These are phyloP conservation scores for Linnemannia hyalina DNA, from an alignment of 192 early-diverging fungal genomes.

Conservation along the genomic window DNA sequence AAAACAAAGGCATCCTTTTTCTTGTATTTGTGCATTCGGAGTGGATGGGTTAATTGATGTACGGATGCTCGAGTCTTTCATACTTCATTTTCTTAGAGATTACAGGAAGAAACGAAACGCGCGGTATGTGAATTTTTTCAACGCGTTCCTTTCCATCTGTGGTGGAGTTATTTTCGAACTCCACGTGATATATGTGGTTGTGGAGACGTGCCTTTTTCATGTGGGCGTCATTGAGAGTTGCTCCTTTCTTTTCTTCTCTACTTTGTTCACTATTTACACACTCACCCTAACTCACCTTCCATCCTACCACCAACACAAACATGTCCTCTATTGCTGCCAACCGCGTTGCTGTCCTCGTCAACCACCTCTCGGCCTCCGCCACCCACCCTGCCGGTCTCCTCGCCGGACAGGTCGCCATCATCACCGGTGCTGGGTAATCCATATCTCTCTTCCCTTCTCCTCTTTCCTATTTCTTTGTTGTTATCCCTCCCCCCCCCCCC, in stretches of 20 bases:
- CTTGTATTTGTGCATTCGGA: no score
- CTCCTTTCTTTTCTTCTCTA: not conserved
- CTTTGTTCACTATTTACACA: not conserved
- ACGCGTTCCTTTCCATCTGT: no score
- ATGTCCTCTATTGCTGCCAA: constrained; percentile 41
- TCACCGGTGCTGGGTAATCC: constrained; percentile 73
- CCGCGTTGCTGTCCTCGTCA: constrained; percentile 41
- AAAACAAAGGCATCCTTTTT: no score
- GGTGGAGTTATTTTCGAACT: no score
- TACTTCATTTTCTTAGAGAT: no score
- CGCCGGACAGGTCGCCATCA: constrained; percentile 71
- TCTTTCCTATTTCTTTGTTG: not conserved
- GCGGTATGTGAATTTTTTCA: no score
- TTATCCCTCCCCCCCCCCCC: no score
- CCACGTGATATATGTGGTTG: no score
- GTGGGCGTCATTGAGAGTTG: not conserved
- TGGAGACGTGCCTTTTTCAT: no score
- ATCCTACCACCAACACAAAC: not conserved
- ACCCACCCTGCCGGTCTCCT: constrained; percentile 65
- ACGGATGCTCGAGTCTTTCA: no score
- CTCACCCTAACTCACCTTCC: not conserved
- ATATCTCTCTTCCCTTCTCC: not conserved
- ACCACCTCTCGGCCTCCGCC: constrained; percentile 59
- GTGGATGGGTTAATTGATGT: no score
- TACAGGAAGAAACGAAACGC: no score